Evolutionary conservation across 495 filamentous ascomycete genomes (phyloP).

Genomic region (Trichoderma parareesei): DNA sequence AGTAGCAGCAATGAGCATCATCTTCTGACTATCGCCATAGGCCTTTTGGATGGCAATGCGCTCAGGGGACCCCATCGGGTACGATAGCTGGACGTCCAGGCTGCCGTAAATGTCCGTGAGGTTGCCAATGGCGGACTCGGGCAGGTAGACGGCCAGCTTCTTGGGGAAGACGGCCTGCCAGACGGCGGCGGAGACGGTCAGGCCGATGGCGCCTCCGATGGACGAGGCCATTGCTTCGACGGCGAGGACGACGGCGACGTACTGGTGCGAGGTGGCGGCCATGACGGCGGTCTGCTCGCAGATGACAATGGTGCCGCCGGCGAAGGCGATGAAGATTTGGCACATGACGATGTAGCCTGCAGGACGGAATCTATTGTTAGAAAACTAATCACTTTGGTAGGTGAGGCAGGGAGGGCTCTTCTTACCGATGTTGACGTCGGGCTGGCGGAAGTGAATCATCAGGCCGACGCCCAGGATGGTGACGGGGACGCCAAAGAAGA

Average conservation of each 20-base stretch:
- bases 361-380: not conserved
- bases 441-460: constrained; percentile 67
- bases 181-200: constrained; percentile 53
- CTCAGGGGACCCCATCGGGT: constrained; percentile 40
- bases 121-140: constrained; percentile 40
- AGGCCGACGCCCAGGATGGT: constrained; percentile 61
- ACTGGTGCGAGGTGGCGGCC: constrained; percentile 54
- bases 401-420: not conserved
- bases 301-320: constrained; percentile 52
- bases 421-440: constrained; percentile 39
- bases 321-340: constrained; percentile 71
- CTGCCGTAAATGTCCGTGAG: constrained; percentile 43
- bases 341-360: constrained; percentile 60
- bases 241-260: constrained; percentile 59
- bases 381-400: not conserved
- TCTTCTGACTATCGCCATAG: constrained; percentile 47
- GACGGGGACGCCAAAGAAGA: constrained; percentile 55
- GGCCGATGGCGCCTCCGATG: constrained; percentile 59
- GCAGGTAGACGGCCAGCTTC: constrained; percentile 47
- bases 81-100: constrained; percentile 43
- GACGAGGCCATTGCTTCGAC: constrained; percentile 51
- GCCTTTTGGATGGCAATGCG: constrained; percentile 47
- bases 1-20: constrained; percentile 48
- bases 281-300: constrained; percentile 59
- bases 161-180: constrained; percentile 54